Conservation (phyloP, 768 basidiomycete species). For the Tricholoma sp. region DNA sequence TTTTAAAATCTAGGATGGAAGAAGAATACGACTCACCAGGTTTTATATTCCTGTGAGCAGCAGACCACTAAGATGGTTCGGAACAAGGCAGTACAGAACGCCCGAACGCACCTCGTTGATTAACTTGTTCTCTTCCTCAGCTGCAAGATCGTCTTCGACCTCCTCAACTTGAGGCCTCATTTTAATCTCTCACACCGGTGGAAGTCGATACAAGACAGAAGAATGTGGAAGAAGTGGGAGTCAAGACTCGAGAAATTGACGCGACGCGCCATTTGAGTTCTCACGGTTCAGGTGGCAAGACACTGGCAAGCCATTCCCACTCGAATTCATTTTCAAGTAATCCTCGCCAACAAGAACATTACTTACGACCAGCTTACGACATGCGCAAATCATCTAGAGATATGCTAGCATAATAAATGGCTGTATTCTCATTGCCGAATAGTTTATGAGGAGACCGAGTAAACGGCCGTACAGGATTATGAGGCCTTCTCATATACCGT, state of each 20-base stretch:
- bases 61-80: not conserved
- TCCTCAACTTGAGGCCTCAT: slow-evolving; percentile 60
- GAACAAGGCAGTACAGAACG: slow-evolving; percentile 7
- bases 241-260: slow-evolving; percentile 16
- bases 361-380: slow-evolving; percentile 17
- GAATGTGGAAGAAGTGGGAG: not conserved
- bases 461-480: slow-evolving; percentile 30
- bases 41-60: slow-evolving; percentile 70
- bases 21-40: slow-evolving; percentile 46
- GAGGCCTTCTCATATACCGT: slow-evolving; percentile 68
- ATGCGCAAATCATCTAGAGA: slow-evolving; percentile 8
- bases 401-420: not conserved
- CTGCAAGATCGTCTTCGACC: slow-evolving; percentile 73
- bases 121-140: slow-evolving; percentile 84
- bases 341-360: slow-evolving; percentile 14
- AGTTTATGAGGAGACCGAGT: slow-evolving; percentile 13
- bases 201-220: not conserved
- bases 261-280: slow-evolving; percentile 34
- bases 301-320: too few relatives aligned
- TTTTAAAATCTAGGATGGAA: not conserved
- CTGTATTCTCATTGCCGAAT: slow-evolving; percentile 4
- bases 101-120: slow-evolving; percentile 69
- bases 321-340: not conserved
- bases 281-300: slow-evolving; percentile 23
- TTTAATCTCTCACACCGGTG: not conserved